Base-by-base conservation (phyloP, 345 rosid species). In the Eucalyptus shirleyi region DNA sequence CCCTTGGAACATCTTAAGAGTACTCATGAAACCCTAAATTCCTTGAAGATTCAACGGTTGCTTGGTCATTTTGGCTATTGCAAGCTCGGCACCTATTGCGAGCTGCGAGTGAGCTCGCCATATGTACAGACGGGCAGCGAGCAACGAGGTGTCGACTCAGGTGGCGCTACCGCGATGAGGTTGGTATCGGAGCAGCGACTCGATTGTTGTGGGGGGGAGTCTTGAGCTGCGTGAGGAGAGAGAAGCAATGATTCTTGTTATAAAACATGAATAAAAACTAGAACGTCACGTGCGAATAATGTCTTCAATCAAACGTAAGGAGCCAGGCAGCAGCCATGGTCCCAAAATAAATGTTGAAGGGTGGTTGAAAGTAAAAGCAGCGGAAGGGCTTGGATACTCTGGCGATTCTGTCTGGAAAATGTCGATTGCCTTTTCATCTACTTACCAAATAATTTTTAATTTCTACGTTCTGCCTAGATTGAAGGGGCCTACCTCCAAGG, bases 401-500 rank as follows among this genome's bases (percentile, higher is more conserved):
- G 56, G 77, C 77, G 37, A 65, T 65, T 65, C 77, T 30, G 37
- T 65, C 34, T 30, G 37, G 77, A n/a, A 62, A 62, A 62, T 62
- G 69, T 30, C 34, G 34, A 62, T 30, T 12, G 34, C 69, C 34
- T 6, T 62, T 30, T 62, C 69, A 62, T 62, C 34, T 30, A 60
- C n/a, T 14, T 12, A 28, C 15, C 55, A 12, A 34, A 53, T 23
- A 26, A 34, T 8, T 59, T 49, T 23, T 50, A 5, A 62, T 86
- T 42, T 26, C 49, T 37, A 4, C n/a, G 23, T 67, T 24, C 28
- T 45, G 37, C 23, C 87, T 51, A 91, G 92, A 86, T 91, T 10
- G 90, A 91, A 88, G 92, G 92, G 80, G 91, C 90, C 4, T 91
- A 88, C 62, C 50, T 80, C 21, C 18, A 72, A 13, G 91, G 89